phyloP scores from a whole-genome alignment of 1,139 yeast species.

The Candida tropicalis region DNA sequence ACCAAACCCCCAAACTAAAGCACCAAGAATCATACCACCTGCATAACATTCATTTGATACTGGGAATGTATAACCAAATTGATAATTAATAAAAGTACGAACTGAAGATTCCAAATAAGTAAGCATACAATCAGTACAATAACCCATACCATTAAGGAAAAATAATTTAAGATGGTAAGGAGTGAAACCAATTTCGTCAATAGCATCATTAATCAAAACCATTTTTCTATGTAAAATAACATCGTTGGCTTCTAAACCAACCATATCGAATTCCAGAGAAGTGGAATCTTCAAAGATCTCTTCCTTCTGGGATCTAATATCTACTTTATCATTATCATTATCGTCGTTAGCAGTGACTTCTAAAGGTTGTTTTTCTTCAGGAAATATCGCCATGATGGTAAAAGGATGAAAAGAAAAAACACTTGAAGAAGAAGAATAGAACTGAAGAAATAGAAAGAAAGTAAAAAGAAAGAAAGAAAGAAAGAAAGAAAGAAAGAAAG shows the following conservation, averaged over 20 bases:
- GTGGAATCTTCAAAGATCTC: slow-evolving; percentile 13
- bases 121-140: slow-evolving; percentile 63
- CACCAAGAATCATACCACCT: slow-evolving; percentile 58
- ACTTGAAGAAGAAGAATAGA: neutral
- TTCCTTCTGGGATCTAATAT: slow-evolving; percentile 8
- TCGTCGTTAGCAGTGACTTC: neutral
- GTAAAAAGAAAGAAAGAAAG: neutral
- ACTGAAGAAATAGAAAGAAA: neutral
- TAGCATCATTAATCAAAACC: slow-evolving; percentile 33
- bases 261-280: slow-evolving; percentile 23
- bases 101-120: slow-evolving; percentile 43
- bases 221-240: slow-evolving; percentile 28
- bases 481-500: neutral
- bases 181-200: slow-evolving; percentile 41
- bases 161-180: slow-evolving; percentile 38
- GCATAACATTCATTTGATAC: slow-evolving; percentile 30
- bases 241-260: slow-evolving; percentile 29
- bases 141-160: slow-evolving; percentile 62
- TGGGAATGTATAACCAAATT: slow-evolving; percentile 38
- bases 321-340: slow-evolving; percentile 1
- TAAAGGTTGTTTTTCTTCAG: slow-evolving; percentile 1
- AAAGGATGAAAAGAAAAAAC: neutral
- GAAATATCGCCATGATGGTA: neutral
- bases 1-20: slow-evolving; percentile 58
- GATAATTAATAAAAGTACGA: slow-evolving; percentile 43